phyloP scores from a whole-genome alignment of 1,284 basidiomycete genomes.

The Crucibulum cyathiforme region DNA sequence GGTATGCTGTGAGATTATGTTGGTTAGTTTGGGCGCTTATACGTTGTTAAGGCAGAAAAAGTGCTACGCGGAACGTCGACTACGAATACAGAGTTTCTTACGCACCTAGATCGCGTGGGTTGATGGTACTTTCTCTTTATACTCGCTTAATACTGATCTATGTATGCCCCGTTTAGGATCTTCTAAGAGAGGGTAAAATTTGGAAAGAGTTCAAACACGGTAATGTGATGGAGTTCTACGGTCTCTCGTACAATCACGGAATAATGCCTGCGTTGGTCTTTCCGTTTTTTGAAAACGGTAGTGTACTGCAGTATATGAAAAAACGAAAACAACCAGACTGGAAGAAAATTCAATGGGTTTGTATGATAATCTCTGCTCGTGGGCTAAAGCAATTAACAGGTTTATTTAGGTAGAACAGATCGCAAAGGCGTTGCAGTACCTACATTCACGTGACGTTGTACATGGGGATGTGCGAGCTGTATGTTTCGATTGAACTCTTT shows the following conservation, averaged over 20 bases:
- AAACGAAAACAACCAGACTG: background rate
- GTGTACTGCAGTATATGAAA: conserved; percentile 11
- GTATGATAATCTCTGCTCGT: background rate
- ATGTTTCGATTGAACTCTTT: background rate
- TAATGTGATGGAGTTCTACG: conserved; percentile 20
- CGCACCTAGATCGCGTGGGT: background rate
- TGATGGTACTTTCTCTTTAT: background rate
- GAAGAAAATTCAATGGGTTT: conserved; percentile 11
- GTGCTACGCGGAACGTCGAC: too few relatives aligned
- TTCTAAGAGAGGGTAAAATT: background rate
- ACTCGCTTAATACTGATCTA: background rate
- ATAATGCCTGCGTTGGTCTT: conserved; percentile 24
- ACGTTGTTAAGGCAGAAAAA: too few relatives aligned
- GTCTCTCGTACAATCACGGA: conserved; percentile 13
- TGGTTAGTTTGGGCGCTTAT: too few relatives aligned
- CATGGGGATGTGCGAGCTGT: background rate
- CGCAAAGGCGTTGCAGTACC: background rate
- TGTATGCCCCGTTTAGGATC: conserved; percentile 6
- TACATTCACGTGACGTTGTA: background rate
- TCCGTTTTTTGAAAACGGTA: conserved; percentile 19
- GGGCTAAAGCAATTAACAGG: background rate
- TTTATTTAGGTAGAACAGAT: background rate
- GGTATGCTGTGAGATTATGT: background rate
- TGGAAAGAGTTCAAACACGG: conserved; percentile 19
- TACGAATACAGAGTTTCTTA: too few relatives aligned